A percentile compares a stretch with the other conserved stretches of the same genome.
These are phyloP conservation scores for Aspergillus kassunensis DNA, from an alignment of 495 filamentous ascomycete species.

Conservation along the genomic window DNA sequence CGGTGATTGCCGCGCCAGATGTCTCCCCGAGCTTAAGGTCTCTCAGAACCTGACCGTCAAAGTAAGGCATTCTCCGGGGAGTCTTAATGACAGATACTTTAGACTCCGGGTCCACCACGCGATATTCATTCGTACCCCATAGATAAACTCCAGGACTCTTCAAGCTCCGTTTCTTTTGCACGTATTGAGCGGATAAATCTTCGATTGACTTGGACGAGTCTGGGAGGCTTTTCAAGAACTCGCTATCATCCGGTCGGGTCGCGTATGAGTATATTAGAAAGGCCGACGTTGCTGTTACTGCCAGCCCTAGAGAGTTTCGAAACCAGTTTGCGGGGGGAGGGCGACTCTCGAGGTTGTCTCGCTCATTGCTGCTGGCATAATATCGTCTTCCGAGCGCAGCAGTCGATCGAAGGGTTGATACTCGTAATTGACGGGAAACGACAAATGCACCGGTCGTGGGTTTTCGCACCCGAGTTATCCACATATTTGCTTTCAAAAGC, in stretches of 20 bases:
- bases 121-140: constrained; percentile 87
- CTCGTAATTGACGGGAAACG: constrained; percentile 18
- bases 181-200: constrained; percentile 67
- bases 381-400: constrained; percentile 26
- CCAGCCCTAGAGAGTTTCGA: constrained; percentile 31
- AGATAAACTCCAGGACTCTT: constrained; percentile 87
- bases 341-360: constrained; percentile 13
- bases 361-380: constrained; percentile 32
- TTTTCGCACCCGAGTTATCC: constrained; percentile 27
- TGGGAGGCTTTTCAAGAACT: constrained; percentile 20
- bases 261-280: constrained; percentile 36
- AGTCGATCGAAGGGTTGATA: constrained; percentile 15
- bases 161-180: constrained; percentile 83
- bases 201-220: constrained; percentile 41
- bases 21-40: constrained; percentile 82
- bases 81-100: constrained; percentile 71
- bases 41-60: constrained; percentile 77
- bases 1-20: constrained; percentile 84
- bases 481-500: constrained; percentile 23
- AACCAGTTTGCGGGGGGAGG: constrained; percentile 29
- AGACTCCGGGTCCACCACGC: constrained; percentile 80
- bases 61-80: constrained; percentile 74
- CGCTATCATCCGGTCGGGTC: constrained; percentile 20
- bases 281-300: constrained; percentile 32
- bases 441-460: constrained; percentile 19